phyloP scores from a whole-genome alignment of 257 asterid species.

The Linaria vulgaris region DNA sequence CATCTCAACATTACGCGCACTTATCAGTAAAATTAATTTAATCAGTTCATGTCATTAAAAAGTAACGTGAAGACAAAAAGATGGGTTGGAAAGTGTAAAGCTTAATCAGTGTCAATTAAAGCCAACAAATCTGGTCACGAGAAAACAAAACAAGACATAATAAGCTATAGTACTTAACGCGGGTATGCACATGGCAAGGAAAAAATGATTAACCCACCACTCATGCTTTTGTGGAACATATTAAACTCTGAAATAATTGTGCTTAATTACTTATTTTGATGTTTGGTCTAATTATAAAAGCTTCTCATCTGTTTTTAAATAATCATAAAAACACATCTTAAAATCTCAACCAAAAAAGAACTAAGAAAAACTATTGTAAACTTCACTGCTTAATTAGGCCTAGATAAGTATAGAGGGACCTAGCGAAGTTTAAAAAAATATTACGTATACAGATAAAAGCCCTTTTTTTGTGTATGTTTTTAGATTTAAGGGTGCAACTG shows the following conservation, averaged over 20 bases:
- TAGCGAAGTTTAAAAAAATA: too few relatives aligned
- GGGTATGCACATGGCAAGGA: constrained; percentile 22
- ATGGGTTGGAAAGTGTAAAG: background rate
- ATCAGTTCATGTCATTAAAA: constrained; percentile 23
- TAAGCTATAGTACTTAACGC: constrained; percentile 11
- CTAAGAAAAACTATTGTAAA: too few relatives aligned
- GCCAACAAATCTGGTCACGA: constrained; percentile 36
- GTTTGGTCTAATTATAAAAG: background rate
- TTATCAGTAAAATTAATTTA: constrained; percentile 18
- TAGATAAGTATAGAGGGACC: too few relatives aligned
- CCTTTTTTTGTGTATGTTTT: too few relatives aligned
- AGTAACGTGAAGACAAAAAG: constrained; percentile 22
- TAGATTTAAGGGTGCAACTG: too few relatives aligned
- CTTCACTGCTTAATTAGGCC: too few relatives aligned
- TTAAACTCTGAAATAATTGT: too few relatives aligned
- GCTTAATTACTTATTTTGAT: too few relatives aligned
- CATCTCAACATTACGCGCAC: constrained; percentile 22
- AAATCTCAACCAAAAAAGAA: too few relatives aligned
- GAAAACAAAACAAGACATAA: constrained; percentile 24
- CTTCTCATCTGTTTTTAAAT: background rate
- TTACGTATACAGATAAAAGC: too few relatives aligned
- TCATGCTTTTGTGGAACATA: constrained; percentile 21
- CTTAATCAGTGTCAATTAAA: constrained; percentile 13
- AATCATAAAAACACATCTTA: too few relatives aligned
- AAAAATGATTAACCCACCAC: constrained; percentile 24